Evolutionary conservation across 2,329 filamentous ascomycete genomes (phyloP), one percentile per base, ranked within the genome.

Genomic region (Pestalotiopsis sp.): DNA sequence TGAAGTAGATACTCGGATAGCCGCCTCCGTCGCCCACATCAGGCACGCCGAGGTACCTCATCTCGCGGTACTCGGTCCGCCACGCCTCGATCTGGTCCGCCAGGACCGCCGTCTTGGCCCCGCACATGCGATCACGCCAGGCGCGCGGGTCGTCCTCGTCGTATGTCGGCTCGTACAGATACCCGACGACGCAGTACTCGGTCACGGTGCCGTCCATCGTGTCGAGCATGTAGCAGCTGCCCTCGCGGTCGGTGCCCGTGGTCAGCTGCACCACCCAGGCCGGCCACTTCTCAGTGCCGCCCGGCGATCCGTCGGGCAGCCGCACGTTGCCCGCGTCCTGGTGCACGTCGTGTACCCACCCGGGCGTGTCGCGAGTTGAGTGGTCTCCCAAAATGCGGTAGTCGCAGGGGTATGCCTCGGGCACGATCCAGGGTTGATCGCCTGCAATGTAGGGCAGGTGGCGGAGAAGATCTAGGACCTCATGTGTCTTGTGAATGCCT

Each of bases 181-280:
- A 45, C 20, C 65, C 52, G 12, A 23, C 25, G 13, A 45, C 56
- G 38, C 17, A 14, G 56, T 61, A 61, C 65, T 61, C 20, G 6
- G 65, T 67, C 31, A 67, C 31, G 11, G 65, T 67, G 6, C 65
- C 65, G 56, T 67, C 65, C 31, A 13, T 67, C 17, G 65, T 67
- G 17, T 67, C 65, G 13, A 67, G 57, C 65, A 67, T 61, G 36
- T 45, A 67, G 17, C 39, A 41, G 5, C 27, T 38, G 11, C 52
- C 65, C n/a, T 61, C 65, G 7, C 65, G 52, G 20, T 67, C 65
- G 25, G 31, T 41, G 56, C 65, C 31, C 31, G 65, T 27, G 4
- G 65, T 67, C 23, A 67, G 36, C n/a, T 67, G 65, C 2, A 67
- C 31, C 1, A 67, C 65, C 56, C 52, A 67, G 36, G 65, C 27